Conservation (phyloP, 176 grass and related monocot genomes). For the Tuctoria greenei region DNA sequence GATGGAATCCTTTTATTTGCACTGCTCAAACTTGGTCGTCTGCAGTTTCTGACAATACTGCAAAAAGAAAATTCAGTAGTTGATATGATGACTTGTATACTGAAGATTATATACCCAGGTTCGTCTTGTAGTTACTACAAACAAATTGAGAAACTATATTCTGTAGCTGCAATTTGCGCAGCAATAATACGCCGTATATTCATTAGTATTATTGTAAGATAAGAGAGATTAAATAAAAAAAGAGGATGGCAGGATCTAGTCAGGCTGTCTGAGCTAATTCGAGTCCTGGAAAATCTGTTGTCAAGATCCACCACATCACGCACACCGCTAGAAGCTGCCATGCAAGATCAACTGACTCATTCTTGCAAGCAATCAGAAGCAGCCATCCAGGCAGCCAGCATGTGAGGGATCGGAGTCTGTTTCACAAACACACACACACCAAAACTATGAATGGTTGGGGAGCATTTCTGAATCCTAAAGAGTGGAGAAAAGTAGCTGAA, state of each 20-base stretch:
- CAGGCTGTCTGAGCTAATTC: slow-evolving; percentile 41
- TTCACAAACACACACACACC: background rate
- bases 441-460: slow-evolving; percentile 47
- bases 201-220: slow-evolving; percentile 12
- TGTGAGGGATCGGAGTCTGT: slow-evolving; percentile 11
- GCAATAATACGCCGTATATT: background rate
- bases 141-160: background rate
- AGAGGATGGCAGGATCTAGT: slow-evolving; percentile 14
- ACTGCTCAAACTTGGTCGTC: background rate
- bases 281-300: slow-evolving; percentile 28
- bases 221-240: background rate
- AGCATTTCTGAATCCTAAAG: slow-evolving; percentile 53
- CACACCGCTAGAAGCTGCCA: slow-evolving; percentile 30
- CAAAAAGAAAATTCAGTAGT: background rate
- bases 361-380: slow-evolving; percentile 5
- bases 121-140: background rate
- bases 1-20: background rate
- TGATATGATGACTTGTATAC: background rate
- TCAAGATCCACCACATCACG: slow-evolving; percentile 21
- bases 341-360: slow-evolving; percentile 34
- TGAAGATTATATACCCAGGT: background rate
- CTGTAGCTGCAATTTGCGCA: background rate
- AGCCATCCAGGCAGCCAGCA: slow-evolving; percentile 2
- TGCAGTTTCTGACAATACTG: background rate
- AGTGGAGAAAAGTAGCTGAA: slow-evolving; percentile 61